Percentiles rank a stretch among this genome's conserved stretches.
Evolutionary conservation across 306 rosid genomes (phyloP).

Genomic region (Prunus armeniaca): DNA sequence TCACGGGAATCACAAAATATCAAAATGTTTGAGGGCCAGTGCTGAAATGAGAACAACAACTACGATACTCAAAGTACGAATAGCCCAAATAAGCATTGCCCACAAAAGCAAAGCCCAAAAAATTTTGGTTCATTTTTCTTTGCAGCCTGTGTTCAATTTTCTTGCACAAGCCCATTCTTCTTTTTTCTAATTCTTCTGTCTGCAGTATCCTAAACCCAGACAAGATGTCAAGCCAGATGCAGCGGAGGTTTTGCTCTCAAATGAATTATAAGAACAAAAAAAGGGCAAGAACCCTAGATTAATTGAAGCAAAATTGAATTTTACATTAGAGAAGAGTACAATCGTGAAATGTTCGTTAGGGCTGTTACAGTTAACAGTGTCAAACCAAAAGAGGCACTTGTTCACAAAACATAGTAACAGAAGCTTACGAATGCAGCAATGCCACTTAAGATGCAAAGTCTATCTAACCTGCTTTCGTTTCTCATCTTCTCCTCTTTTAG

Average conservation of each 20-base stretch:
- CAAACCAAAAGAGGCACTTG: conserved; percentile 14
- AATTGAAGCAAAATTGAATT: conserved; percentile 28
- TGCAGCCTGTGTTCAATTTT: background rate
- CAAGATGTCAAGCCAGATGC: no score
- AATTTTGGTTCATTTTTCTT: background rate
- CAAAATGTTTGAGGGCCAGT: no score
- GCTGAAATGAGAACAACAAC: no score
- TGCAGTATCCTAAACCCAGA: no score
- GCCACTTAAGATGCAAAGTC: conserved; percentile 46
- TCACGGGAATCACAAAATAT: no score
- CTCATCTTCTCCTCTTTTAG: conserved; percentile 84
- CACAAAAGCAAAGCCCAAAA: background rate
- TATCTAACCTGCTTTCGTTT: conserved; percentile 65
- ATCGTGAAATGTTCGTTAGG: conserved; percentile 27
- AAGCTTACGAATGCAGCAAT: conserved; percentile 38
- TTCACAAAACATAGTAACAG: conserved; percentile 54
- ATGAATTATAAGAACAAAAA: background rate
- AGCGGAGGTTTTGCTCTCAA: conserved; percentile 4
- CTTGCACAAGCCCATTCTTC: background rate
- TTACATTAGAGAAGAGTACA: conserved; percentile 19
- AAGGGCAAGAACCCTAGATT: background rate
- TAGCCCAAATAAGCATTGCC: background rate
- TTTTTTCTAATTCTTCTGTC: background rate
- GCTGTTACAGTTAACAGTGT: conserved; percentile 22
- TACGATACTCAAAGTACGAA: rapidly evolving